These are phyloP conservation scores for Arabidopsis hybrid DNA, from an alignment of 441 rosid species.

Conservation along the genomic window DNA sequence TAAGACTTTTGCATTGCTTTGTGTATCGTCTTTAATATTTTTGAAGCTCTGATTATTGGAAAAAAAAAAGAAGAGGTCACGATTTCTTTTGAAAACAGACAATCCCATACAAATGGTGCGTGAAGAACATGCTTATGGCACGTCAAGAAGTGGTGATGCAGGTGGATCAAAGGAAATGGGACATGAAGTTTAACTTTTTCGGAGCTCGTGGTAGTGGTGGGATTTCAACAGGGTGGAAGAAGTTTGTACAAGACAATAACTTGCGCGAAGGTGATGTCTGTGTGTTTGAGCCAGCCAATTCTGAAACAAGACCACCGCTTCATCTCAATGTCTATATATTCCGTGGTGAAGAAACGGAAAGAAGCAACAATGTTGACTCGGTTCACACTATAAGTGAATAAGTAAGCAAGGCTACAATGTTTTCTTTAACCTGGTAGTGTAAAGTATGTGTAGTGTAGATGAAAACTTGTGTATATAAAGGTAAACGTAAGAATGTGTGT, in stretches of 20 bases:
- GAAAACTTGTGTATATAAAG: slow-evolving; percentile 13
- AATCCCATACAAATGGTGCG: slow-evolving; percentile 33
- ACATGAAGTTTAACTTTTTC: background rate
- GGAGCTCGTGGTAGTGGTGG: slow-evolving; percentile 29
- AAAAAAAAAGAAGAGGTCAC: too few relatives aligned
- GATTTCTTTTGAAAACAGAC: slow-evolving; percentile 2
- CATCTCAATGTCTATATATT: slow-evolving; percentile 31
- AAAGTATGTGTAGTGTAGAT: slow-evolving; percentile 17
- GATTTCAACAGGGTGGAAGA: slow-evolving; percentile 37
- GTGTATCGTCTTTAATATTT: background rate
- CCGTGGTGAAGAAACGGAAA: slow-evolving; percentile 32
- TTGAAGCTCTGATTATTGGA: slow-evolving; percentile 4
- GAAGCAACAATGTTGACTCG: slow-evolving; percentile 25
- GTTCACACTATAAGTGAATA: background rate
- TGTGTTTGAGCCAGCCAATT: slow-evolving; percentile 37
- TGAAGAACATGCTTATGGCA: slow-evolving; percentile 12
- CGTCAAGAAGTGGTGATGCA: slow-evolving; percentile 38
- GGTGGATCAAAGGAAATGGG: slow-evolving; percentile 32
- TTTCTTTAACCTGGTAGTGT: background rate
- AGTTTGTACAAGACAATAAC: slow-evolving; percentile 29
- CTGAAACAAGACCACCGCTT: slow-evolving; percentile 17
- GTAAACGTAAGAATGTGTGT: slow-evolving; percentile 15
- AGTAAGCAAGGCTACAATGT: slow-evolving; percentile 1
- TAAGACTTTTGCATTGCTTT: slow-evolving; percentile 17
- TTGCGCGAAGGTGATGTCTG: slow-evolving; percentile 30